Percentiles rank a stretch among this genome's conserved stretches.
Evolutionary conservation across 352 stramenopile genomes (phyloP).

Genomic region (Pythium rishiriense): DNA sequence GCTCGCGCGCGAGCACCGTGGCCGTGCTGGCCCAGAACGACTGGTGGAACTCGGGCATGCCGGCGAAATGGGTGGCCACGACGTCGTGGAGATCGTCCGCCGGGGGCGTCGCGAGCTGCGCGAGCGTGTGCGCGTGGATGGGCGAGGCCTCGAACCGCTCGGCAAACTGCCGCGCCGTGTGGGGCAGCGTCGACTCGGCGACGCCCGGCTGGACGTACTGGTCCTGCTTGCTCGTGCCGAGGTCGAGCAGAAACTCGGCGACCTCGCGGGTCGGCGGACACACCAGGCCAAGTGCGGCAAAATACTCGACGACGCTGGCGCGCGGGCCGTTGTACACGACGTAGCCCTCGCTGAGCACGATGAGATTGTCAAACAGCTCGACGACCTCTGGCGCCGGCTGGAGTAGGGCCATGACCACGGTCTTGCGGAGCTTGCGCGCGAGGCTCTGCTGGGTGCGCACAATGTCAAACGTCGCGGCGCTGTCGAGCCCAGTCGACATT

Average conservation of each 20-base stretch:
- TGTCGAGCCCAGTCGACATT: slow-evolving; percentile 92
- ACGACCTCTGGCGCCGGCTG: slow-evolving; percentile 87
- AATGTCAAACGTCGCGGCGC: slow-evolving; percentile 90
- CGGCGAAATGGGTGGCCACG: slow-evolving; percentile 75
- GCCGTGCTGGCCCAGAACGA: slow-evolving; percentile 13
- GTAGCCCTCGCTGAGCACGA: slow-evolving; percentile 73
- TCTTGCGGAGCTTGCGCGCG: slow-evolving; percentile 63
- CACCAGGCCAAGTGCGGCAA: neutral
- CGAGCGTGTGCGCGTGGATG: slow-evolving; percentile 25
- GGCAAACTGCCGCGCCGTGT: neutral
- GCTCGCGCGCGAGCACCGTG: slow-evolving; percentile 37
- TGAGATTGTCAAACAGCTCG: slow-evolving; percentile 86
- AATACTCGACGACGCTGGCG: neutral
- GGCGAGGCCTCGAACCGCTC: neutral
- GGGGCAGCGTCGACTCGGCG: neutral
- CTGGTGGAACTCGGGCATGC: slow-evolving; percentile 32
- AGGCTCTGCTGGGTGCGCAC: slow-evolving; percentile 43
- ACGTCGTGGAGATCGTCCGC: slow-evolving; percentile 81
- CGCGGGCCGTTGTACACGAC: slow-evolving; percentile 62
- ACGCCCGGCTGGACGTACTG: slow-evolving; percentile 31
- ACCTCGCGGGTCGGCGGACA: neutral
- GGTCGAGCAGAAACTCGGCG: slow-evolving; percentile 10
- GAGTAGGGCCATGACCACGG: slow-evolving; percentile 55
- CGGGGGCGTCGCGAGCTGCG: slow-evolving; percentile 84
- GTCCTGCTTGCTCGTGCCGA: slow-evolving; percentile 28